phyloP scores from a whole-genome alignment of 345 rosid genomes.

The Gossypium bickii region DNA sequence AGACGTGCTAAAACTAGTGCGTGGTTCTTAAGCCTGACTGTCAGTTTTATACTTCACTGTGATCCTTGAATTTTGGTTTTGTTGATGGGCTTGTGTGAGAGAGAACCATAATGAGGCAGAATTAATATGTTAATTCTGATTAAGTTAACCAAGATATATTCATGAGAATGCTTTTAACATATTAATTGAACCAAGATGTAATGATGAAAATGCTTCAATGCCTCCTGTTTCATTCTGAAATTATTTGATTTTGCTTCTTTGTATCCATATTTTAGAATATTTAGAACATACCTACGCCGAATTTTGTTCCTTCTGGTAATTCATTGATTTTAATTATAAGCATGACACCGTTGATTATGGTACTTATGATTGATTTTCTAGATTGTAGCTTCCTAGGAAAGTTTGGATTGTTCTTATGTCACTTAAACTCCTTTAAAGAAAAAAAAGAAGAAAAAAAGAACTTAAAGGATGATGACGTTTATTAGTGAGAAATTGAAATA shows the following conservation, averaged over 20 bases:
- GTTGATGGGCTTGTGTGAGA: background rate
- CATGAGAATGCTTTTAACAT: background rate
- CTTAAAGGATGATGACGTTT: background rate
- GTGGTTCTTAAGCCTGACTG: conserved; percentile 15
- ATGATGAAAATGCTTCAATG: background rate
- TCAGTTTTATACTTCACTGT: conserved; percentile 8
- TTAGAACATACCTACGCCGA: background rate
- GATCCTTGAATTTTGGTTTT: background rate
- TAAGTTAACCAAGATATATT: background rate
- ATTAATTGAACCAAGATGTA: conserved; percentile 3
- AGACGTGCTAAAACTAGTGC: conserved; percentile 81
- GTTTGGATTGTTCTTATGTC: background rate
- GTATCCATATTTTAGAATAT: conserved; percentile 2
- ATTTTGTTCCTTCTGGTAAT: background rate
- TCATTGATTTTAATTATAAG: background rate
- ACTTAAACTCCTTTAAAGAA: background rate
- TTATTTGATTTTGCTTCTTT: background rate
- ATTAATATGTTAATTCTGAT: background rate
- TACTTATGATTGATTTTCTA: conserved; percentile 1
- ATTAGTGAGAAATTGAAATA: background rate
- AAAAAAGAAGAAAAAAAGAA: background rate
- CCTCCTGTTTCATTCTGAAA: background rate
- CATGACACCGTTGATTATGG: background rate
- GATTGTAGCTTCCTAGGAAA: background rate
- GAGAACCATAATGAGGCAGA: background rate